phyloP scores from a whole-genome alignment of 2,329 filamentous ascomycete species.

The Huntiella moniliformis region DNA sequence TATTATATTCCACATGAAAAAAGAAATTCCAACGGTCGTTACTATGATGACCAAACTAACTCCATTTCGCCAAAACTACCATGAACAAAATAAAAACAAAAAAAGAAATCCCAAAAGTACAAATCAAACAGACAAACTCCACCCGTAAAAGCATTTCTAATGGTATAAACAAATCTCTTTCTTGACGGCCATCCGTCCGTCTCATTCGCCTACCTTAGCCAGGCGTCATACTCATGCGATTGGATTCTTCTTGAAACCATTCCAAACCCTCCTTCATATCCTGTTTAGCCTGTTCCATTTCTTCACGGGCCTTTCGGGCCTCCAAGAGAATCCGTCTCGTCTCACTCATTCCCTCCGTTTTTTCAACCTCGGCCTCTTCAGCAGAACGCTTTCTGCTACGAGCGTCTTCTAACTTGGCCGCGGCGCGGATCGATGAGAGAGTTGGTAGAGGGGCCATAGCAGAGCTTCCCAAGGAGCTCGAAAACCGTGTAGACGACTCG shows the following conservation, averaged over 20 bases:
- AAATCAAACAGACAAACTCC: conserved; percentile 1
- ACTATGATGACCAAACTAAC: neutral
- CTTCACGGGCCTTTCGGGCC: conserved; percentile 21
- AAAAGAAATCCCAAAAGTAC: neutral
- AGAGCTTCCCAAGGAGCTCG: neutral
- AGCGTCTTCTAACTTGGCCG: conserved; percentile 14
- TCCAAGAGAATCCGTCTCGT: conserved; percentile 25
- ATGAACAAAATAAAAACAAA: neutral
- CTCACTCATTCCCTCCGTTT: conserved; percentile 8
- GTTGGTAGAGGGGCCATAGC: too few relatives aligned
- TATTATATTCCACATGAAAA: neutral
- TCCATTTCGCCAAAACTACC: neutral
- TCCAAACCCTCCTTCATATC: conserved; percentile 28
- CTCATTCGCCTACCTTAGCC: neutral
- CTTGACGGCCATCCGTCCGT: neutral
- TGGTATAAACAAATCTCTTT: neutral
- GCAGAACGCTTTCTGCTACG: conserved; percentile 18
- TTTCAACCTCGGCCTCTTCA: conserved; percentile 15
- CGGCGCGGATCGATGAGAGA: conserved; percentile 5
- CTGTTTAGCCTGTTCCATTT: conserved; percentile 24
- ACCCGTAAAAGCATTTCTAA: neutral
- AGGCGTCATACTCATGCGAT: conserved; percentile 17
- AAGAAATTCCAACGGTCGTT: neutral
- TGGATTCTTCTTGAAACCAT: conserved; percentile 29
- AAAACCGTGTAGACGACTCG: neutral